phyloP scores from a whole-genome alignment of 2,329 filamentous ascomycete genomes.

The Nigrospora sphaerica region DNA sequence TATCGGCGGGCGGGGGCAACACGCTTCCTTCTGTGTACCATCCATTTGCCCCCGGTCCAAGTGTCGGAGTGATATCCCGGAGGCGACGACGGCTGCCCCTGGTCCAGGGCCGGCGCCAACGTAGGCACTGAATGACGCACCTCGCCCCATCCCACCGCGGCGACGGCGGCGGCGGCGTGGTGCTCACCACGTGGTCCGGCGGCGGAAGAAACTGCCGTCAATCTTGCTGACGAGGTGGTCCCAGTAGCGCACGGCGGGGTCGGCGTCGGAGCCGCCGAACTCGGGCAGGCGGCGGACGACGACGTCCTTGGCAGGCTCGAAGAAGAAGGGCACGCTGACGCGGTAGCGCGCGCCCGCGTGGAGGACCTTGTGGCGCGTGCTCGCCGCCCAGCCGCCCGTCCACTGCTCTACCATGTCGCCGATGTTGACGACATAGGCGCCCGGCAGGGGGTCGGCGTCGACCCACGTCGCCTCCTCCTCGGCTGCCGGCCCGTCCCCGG shows the following conservation, averaged over 20 bases:
- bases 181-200: not conserved
- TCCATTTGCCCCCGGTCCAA: too few relatives aligned
- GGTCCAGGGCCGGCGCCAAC: too few relatives aligned
- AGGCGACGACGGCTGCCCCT: too few relatives aligned
- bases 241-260: slow-evolving; percentile 1
- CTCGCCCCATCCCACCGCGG: too few relatives aligned
- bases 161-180: too few relatives aligned
- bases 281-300: slow-evolving; percentile 1
- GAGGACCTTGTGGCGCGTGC: slow-evolving; percentile 1
- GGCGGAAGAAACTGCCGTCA: slow-evolving; percentile 1
- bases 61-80: too few relatives aligned
- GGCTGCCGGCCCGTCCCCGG: too few relatives aligned
- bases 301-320: slow-evolving; percentile 1
- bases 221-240: slow-evolving; percentile 2
- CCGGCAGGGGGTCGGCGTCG: slow-evolving; percentile 1
- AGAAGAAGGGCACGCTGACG: slow-evolving; percentile 3
- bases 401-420: slow-evolving; percentile 3
- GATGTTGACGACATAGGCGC: slow-evolving; percentile 2
- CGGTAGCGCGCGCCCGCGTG: not conserved
- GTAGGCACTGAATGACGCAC: too few relatives aligned
- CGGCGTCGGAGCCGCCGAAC: not conserved
- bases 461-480: not conserved
- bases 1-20: too few relatives aligned
- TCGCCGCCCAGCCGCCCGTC: slow-evolving; percentile 2
- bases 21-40: too few relatives aligned